phyloP scores from a whole-genome alignment of 2,329 filamentous ascomycete species.

The Nemania serpens region DNA sequence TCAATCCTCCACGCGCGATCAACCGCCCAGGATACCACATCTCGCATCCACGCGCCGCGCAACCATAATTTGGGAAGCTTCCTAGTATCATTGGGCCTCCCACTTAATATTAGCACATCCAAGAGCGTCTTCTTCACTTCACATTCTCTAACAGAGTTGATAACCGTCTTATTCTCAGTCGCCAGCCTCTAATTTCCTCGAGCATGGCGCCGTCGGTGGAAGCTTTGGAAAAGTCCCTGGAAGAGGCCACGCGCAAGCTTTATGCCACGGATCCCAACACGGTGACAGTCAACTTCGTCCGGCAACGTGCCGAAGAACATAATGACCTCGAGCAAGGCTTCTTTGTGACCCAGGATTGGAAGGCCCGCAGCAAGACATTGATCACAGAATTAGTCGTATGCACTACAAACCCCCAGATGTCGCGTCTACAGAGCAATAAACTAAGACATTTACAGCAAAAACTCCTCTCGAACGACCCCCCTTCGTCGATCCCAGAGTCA shows the following conservation, averaged over 20 bases:
- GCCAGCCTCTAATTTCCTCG: background rate
- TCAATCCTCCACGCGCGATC: conserved; percentile 13
- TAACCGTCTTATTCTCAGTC: background rate
- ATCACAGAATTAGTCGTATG: conserved; percentile 61
- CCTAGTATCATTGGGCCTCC: background rate
- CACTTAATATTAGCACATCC: background rate
- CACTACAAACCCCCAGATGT: conserved; percentile 18
- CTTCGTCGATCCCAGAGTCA: conserved; percentile 22
- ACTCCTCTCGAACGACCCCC: conserved; percentile 25
- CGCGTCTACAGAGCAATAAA: conserved; percentile 2
- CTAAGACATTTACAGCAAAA: conserved; percentile 29
- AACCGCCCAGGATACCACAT: background rate
- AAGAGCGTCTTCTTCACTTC: background rate
- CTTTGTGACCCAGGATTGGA: conserved; percentile 57
- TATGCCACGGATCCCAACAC: conserved; percentile 50
- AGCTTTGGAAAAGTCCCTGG: conserved; percentile 52
- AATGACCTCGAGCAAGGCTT: conserved; percentile 56
- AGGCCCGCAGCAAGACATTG: conserved; percentile 61
- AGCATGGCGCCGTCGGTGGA: conserved; percentile 49
- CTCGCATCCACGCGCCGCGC: conserved; percentile 15
- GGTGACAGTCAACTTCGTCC: conserved; percentile 62
- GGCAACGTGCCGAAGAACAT: conserved; percentile 56
- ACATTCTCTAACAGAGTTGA: background rate
- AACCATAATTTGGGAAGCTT: background rate
- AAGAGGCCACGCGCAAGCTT: conserved; percentile 52